Evolutionary conservation across 1,139 yeast genomes (phyloP).

Genomic region (Debaryomyces subglobosus): DNA sequence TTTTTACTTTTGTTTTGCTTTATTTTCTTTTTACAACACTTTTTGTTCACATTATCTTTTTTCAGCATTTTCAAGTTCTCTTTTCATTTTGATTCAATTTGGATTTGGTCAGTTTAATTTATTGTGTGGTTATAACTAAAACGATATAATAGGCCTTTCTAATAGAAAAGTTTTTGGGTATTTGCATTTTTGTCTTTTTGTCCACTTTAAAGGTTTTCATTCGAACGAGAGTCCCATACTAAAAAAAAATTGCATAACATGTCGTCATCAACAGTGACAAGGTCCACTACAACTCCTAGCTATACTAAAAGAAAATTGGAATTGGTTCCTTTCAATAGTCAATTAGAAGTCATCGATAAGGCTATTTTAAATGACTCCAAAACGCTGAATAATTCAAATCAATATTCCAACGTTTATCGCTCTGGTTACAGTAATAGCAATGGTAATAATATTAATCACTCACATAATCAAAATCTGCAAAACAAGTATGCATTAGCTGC

Average conservation of each 20-base stretch:
- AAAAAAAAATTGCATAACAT: constrained; percentile 9
- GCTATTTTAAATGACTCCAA: constrained; percentile 16
- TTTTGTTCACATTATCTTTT: constrained; percentile 5
- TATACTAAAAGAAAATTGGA: constrained; percentile 35
- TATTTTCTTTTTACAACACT: neutral
- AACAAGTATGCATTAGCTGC: constrained; percentile 33
- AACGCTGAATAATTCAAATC: constrained; percentile 14
- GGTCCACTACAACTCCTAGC: neutral
- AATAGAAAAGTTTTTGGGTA: constrained; percentile 1
- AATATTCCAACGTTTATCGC: constrained; percentile 10
- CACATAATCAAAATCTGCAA: constrained; percentile 18
- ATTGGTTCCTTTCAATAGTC: constrained; percentile 32
- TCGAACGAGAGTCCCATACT: constrained; percentile 4
- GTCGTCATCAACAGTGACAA: constrained; percentile 11
- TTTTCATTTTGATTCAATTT: constrained; percentile 3
- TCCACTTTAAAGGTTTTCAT: constrained; percentile 1
- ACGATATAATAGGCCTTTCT: neutral
- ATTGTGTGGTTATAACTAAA: constrained; percentile 1
- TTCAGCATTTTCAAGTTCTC: constrained; percentile 3
- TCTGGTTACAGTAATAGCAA: constrained; percentile 13
- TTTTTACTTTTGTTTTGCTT: constrained; percentile 6
- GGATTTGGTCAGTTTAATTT: constrained; percentile 4
- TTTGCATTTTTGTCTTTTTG: constrained; percentile 6
- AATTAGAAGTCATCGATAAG: constrained; percentile 30
- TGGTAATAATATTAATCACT: constrained; percentile 12